phyloP scores from a whole-genome alignment of 257 asterid species.

The Petunia secreta region DNA sequence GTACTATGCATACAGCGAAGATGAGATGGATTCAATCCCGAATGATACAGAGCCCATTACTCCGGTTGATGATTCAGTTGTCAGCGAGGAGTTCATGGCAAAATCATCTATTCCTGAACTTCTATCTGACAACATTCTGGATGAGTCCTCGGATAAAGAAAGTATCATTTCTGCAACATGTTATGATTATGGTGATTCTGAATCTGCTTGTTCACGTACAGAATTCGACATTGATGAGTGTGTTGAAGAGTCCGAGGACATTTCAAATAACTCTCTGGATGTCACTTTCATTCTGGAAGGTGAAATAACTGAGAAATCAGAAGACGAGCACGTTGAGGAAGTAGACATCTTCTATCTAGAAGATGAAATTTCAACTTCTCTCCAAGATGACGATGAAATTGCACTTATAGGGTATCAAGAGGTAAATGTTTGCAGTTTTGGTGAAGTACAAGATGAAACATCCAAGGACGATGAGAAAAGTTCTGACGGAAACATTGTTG shows the following conservation, averaged over 20 bases:
- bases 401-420: slow-evolving; percentile 22
- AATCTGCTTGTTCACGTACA: slow-evolving; percentile 25
- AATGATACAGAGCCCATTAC: neutral
- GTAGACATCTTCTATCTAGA: slow-evolving; percentile 22
- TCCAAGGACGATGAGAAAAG: neutral
- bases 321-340: slow-evolving; percentile 6
- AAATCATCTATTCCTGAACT: slow-evolving; percentile 28
- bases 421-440: neutral
- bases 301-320: slow-evolving; percentile 15
- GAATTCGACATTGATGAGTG: slow-evolving; percentile 29
- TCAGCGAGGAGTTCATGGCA: neutral
- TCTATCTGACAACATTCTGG: slow-evolving; percentile 36
- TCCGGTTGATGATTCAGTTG: slow-evolving; percentile 22
- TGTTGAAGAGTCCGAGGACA: slow-evolving; percentile 16
- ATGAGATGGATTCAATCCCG: neutral
- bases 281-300: neutral
- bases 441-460: slow-evolving; percentile 19
- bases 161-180: slow-evolving; percentile 39
- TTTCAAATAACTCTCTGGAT: neutral
- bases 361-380: slow-evolving; percentile 5
- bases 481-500: slow-evolving; percentile 6
- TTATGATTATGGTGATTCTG: slow-evolving; percentile 5
- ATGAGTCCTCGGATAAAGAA: slow-evolving; percentile 43
- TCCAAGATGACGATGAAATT: slow-evolving; percentile 4
- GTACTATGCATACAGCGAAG: slow-evolving; percentile 25